Evolutionary conservation across 805 yeast species (phyloP).

Genomic region (Candida boidinii): DNA sequence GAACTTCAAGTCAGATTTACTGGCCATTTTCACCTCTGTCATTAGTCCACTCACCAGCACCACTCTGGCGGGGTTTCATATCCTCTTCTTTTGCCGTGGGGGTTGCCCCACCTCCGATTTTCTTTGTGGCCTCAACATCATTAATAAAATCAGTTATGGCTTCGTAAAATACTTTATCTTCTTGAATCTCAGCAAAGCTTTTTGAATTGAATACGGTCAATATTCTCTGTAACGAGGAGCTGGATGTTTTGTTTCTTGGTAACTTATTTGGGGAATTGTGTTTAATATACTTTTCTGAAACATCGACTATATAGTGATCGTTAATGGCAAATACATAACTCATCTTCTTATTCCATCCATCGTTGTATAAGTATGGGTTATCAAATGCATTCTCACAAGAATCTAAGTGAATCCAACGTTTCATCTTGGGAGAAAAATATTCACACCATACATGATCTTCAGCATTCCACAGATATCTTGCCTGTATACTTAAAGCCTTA

Average conservation of each 20-base stretch:
- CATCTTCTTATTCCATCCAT: conserved; percentile 93
- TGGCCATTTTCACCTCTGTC: conserved; percentile 70
- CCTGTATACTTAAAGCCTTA: conserved; percentile 54
- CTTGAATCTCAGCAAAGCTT: conserved; percentile 19
- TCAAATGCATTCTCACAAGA: conserved; percentile 84
- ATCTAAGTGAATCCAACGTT: conserved; percentile 83
- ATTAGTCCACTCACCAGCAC: conserved; percentile 68
- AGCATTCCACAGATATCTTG: conserved; percentile 74
- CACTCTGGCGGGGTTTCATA: conserved; percentile 60
- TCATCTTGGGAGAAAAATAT: conserved; percentile 50
- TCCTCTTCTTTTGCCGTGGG: conserved; percentile 9
- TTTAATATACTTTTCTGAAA: conserved; percentile 58
- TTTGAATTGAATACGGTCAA: no score
- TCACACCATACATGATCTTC: conserved; percentile 99
- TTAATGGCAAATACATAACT: conserved; percentile 73
- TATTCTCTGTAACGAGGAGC: conserved; percentile 25
- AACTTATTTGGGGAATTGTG: conserved; percentile 26
- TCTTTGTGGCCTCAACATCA: conserved; percentile 19
- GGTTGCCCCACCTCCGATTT: conserved; percentile 2
- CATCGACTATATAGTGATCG: conserved; percentile 55
- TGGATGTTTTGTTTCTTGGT: conserved; percentile 36
- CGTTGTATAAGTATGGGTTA: conserved; percentile 65
- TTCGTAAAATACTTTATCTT: conserved; percentile 28
- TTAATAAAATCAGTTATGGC: conserved; percentile 30
- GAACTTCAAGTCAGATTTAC: neutral